These are phyloP conservation scores for Theobroma grandiflorum DNA, from an alignment of 441 rosid species.

Conservation along the genomic window DNA sequence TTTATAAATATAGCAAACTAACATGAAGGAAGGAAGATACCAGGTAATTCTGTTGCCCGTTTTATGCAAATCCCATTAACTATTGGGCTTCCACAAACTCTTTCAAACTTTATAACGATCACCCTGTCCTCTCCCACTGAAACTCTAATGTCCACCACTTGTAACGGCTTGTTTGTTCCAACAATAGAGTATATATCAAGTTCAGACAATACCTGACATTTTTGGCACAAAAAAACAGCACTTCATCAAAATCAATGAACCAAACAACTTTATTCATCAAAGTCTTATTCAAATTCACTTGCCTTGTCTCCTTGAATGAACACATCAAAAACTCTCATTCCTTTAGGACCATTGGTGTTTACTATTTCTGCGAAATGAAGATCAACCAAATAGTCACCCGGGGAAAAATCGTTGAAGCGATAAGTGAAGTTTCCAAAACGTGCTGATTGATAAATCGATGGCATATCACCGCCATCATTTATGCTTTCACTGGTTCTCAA, in stretches of 20 bases:
- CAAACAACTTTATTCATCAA: neutral
- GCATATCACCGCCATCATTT: constrained; percentile 73
- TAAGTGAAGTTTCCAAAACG: constrained; percentile 81
- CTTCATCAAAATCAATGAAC: constrained; percentile 7
- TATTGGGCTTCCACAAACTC: constrained; percentile 74
- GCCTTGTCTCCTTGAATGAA: constrained; percentile 92
- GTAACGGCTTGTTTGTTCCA: constrained; percentile 84
- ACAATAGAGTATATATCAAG: constrained; percentile 83
- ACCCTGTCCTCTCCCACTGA: constrained; percentile 65
- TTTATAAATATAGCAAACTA: constrained; percentile 24
- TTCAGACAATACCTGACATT: constrained; percentile 76
- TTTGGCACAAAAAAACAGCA: constrained; percentile 5
- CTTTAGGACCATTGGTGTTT: constrained; percentile 84
- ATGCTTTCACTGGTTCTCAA: constrained; percentile 70
- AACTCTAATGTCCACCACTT: constrained; percentile 72
- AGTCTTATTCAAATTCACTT: constrained; percentile 28
- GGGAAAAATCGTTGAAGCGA: constrained; percentile 50
- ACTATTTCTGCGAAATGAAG: constrained; percentile 88
- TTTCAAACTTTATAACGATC: constrained; percentile 67
- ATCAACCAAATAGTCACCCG: constrained; percentile 73
- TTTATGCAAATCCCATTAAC: constrained; percentile 81
- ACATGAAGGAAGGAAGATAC: constrained; percentile 39
- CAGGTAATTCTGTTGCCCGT: constrained; percentile 61
- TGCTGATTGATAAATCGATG: constrained; percentile 78
- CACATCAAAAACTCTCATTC: constrained; percentile 82